These are phyloP conservation scores for Flueggea neowawraea DNA, from an alignment of 441 rosid species.

Conservation along the genomic window DNA sequence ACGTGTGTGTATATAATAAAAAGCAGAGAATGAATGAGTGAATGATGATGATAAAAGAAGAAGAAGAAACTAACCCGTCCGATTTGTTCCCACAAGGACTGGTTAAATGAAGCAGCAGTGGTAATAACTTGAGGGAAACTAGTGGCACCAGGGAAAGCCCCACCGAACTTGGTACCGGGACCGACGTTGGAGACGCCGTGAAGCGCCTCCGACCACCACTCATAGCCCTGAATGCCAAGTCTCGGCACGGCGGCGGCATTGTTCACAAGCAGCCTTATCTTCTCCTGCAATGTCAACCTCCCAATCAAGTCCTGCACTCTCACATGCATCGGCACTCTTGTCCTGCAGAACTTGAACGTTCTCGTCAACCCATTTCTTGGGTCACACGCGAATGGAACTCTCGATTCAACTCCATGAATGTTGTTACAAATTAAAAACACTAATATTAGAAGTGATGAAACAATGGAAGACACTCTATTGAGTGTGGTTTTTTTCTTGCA, in stretches of 20 bases:
- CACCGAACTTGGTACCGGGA: slow-evolving; percentile 83
- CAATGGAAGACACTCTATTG: not conserved
- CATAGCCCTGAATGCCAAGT: slow-evolving; percentile 81
- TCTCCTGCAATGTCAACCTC: slow-evolving; percentile 76
- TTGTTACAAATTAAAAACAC: slow-evolving; percentile 9
- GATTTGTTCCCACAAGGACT: slow-evolving; percentile 80
- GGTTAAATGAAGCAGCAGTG: slow-evolving; percentile 88
- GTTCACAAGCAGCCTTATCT: slow-evolving; percentile 66
- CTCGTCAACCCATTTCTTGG: slow-evolving; percentile 62
- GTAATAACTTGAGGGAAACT: slow-evolving; percentile 98
- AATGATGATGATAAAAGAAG: not conserved
- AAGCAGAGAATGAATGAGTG: not conserved
- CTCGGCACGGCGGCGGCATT: slow-evolving; percentile 80
- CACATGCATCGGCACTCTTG: slow-evolving; percentile 40
- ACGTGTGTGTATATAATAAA: too few species aligned
- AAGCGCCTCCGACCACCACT: slow-evolving; percentile 99
- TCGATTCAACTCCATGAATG: slow-evolving; percentile 26
- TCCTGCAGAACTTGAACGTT: slow-evolving; percentile 49
- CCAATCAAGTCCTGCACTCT: slow-evolving; percentile 77
- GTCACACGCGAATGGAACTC: slow-evolving; percentile 80
- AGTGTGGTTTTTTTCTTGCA: not conserved
- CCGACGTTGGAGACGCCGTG: slow-evolving; percentile 96
- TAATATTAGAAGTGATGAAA: slow-evolving; percentile 8
- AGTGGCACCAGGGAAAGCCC: slow-evolving; percentile 84
- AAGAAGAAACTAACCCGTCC: slow-evolving; percentile 58